Evolutionary conservation across 2,329 filamentous ascomycete species (phyloP).

Genomic region (Ophidiomyces ophidiicola): DNA sequence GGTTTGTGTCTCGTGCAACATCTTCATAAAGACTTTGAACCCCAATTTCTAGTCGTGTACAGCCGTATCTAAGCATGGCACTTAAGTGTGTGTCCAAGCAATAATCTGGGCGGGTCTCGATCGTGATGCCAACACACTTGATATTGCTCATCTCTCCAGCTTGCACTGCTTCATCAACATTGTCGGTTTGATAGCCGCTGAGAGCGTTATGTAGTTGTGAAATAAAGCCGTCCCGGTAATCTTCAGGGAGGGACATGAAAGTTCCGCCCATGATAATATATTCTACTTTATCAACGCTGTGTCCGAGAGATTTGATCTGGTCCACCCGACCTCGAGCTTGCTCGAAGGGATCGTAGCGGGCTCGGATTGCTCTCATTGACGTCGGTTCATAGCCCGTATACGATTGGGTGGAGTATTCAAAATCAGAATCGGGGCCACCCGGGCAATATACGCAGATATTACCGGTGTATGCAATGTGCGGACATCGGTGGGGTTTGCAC

Average conservation of each 20-base stretch:
- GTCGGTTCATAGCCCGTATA: slow-evolving; percentile 98
- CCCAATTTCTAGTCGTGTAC: slow-evolving; percentile 84
- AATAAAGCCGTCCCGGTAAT: slow-evolving; percentile 87
- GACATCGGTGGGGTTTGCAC: slow-evolving; percentile 97
- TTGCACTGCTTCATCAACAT: slow-evolving; percentile 89
- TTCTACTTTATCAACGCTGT: slow-evolving; percentile 97
- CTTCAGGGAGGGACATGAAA: slow-evolving; percentile 88
- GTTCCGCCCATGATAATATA: slow-evolving; percentile 99
- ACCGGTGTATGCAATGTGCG: slow-evolving; percentile 94
- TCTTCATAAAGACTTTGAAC: slow-evolving; percentile 97
- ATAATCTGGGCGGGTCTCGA: slow-evolving; percentile 94
- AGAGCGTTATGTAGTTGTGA: slow-evolving; percentile 92
- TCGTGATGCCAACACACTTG: slow-evolving; percentile 97
- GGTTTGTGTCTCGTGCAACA: slow-evolving; percentile 93
- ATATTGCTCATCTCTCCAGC: slow-evolving; percentile 93
- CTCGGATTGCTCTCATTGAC: slow-evolving; percentile 94
- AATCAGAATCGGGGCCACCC: slow-evolving; percentile 93
- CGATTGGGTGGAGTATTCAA: slow-evolving; percentile 97
- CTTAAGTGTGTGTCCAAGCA: slow-evolving; percentile 91
- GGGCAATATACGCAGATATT: slow-evolving; percentile 99
- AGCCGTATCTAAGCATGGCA: slow-evolving; percentile 95
- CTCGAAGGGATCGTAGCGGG: slow-evolving; percentile 94
- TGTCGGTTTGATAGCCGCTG: slow-evolving; percentile 84
- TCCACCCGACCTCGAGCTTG: slow-evolving; percentile 92
- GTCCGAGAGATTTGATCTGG: slow-evolving; percentile 87